Evolutionary conservation across 1,284 basidiomycete species (phyloP).

Genomic region (Gomphus bonarii): DNA sequence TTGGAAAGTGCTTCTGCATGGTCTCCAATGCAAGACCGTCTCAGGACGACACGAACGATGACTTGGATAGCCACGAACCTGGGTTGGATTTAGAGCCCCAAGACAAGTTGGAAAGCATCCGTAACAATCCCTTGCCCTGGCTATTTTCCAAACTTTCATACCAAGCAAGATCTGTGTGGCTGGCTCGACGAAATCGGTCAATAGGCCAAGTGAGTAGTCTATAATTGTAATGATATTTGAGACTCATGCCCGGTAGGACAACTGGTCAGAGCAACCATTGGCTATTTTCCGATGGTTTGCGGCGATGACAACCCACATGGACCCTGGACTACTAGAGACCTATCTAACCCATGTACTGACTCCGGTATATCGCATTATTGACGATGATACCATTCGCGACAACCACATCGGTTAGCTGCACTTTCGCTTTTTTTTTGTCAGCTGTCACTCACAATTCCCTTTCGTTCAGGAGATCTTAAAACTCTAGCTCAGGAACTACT

Average conservation of each 20-base stretch:
- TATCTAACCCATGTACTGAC: slow-evolving; percentile 82
- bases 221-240: neutral
- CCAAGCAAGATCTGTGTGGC: slow-evolving; percentile 68
- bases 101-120: slow-evolving; percentile 16
- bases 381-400: slow-evolving; percentile 77
- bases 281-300: slow-evolving; percentile 91
- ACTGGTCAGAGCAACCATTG: slow-evolving; percentile 75
- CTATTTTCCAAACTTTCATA: slow-evolving; percentile 91
- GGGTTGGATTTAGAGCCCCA: slow-evolving; percentile 22
- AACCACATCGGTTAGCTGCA: slow-evolving; percentile 59
- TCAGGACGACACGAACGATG: slow-evolving; percentile 26
- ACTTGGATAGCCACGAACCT: slow-evolving; percentile 16
- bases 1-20: slow-evolving; percentile 76
- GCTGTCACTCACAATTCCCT: neutral
- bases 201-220: slow-evolving; percentile 32
- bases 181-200: slow-evolving; percentile 49
- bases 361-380: slow-evolving; percentile 79
- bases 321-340: slow-evolving; percentile 40
- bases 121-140: slow-evolving; percentile 73
- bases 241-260: slow-evolving; percentile 24
- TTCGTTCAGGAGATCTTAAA: slow-evolving; percentile 67
- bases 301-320: slow-evolving; percentile 73
- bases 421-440: neutral
- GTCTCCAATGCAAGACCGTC: slow-evolving; percentile 27
- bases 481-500: slow-evolving; percentile 77